Percentiles rank a stretch among this genome's conserved stretches.
Conservation (phyloP, 2,329 filamentous ascomycete species). For the Beauveria sp. region DNA sequence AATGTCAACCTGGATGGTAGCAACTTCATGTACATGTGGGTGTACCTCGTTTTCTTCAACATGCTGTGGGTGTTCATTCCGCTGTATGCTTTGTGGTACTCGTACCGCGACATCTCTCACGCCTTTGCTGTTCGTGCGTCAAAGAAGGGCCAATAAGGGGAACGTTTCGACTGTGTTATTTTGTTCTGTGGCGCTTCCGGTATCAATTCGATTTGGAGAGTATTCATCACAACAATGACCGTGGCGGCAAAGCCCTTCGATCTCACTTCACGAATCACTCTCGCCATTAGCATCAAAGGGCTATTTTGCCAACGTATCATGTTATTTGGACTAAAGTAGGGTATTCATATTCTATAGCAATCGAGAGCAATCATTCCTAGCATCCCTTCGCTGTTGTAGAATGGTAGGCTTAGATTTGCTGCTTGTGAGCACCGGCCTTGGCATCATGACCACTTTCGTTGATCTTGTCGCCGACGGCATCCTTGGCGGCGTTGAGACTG, state of each 20-base stretch:
- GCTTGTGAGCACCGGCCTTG: slow-evolving; percentile 36
- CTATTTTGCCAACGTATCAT: neutral
- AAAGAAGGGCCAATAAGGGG: slow-evolving; percentile 24
- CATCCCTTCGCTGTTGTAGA: neutral
- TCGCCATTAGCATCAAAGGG: no score
- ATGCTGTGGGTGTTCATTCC: slow-evolving; percentile 60
- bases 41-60: slow-evolving; percentile 64
- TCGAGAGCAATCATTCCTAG: neutral
- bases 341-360: slow-evolving; percentile 4
- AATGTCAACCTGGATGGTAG: slow-evolving; percentile 55
- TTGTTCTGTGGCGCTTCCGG: neutral
- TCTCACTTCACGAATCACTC: no score
- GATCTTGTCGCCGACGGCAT: slow-evolving; percentile 40
- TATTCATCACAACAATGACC: no score
- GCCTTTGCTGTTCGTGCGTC: slow-evolving; percentile 35
- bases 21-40: slow-evolving; percentile 63
- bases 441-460: slow-evolving; percentile 32
- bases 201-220: no score
- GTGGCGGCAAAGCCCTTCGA: no score
- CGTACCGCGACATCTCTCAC: slow-evolving; percentile 45
- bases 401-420: slow-evolving; percentile 26
- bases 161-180: neutral
- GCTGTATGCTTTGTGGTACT: slow-evolving; percentile 49
- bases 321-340: slow-evolving; percentile 5
- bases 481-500: slow-evolving; percentile 41